phyloP scores from a whole-genome alignment of 768 basidiomycete genomes.

The Paxillus ammoniavirescens region DNA sequence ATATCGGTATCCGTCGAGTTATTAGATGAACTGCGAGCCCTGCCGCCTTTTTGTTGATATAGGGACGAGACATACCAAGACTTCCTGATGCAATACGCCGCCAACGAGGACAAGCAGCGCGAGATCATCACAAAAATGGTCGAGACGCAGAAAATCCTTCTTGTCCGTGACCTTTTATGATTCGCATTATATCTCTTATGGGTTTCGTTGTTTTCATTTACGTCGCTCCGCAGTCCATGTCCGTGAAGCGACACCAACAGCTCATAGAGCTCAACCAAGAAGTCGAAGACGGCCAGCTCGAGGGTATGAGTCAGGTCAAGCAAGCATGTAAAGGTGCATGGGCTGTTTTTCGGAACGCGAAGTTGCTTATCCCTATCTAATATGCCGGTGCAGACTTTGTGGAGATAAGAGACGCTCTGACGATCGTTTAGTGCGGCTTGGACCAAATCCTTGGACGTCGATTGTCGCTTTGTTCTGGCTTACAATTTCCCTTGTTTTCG shows the following conservation, averaged over 20 bases:
- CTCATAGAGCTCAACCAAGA: conserved; percentile 17
- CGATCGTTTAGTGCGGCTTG: conserved; percentile 11
- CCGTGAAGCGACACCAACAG: conserved; percentile 29
- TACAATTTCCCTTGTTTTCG: not conserved
- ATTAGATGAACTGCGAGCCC: not conserved
- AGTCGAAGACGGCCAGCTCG: conserved; percentile 23
- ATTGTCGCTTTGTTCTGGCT: not conserved
- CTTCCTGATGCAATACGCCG: conserved; percentile 22
- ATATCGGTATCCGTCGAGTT: not conserved
- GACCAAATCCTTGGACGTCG: not conserved
- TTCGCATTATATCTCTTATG: not conserved
- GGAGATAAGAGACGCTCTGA: conserved; percentile 20
- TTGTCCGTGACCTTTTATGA: conserved; percentile 16
- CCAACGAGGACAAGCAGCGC: conserved; percentile 27
- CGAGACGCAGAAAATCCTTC: conserved; percentile 22
- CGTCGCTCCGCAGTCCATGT: conserved; percentile 18
- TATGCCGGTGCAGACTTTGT: conserved; percentile 10
- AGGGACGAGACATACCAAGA: conserved; percentile 28
- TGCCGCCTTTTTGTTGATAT: not conserved
- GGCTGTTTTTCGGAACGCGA: not conserved
- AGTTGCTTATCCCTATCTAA: too few relatives aligned
- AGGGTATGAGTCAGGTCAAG: conserved; percentile 20
- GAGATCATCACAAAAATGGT: conserved; percentile 24
- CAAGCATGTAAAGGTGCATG: conserved; percentile 20
- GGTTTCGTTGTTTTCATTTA: not conserved